Base-by-base conservation (phyloP, 2,329 filamentous ascomycete species). In the Orbilia quercus region DNA sequence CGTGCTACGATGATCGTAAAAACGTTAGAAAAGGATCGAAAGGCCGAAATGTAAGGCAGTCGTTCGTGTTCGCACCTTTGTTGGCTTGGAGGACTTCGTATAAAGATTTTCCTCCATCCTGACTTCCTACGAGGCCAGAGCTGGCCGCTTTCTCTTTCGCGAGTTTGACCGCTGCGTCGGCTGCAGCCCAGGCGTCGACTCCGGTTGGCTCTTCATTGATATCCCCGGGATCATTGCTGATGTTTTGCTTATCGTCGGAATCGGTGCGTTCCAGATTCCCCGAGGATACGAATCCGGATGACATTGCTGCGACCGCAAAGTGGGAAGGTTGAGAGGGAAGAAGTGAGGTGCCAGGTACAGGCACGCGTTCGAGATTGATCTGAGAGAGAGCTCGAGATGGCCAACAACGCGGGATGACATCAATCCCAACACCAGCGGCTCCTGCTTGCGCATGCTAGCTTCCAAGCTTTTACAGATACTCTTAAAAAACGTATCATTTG, bases 41-140 rank as follows among this genome's bases (percentile, higher is more conserved):
- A 22, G 53, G 55, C 18, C 18, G 9, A 36, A 42, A 38, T 47
- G 50, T 22, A 34, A 57, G 59, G 45, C 23, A 25, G 53, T 72
- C 53, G 63, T 64, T 38, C 31, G 53, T 65, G 67, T 18, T 45
- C 42, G 36, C 16, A 90, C 88, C 89, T 86, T 93, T 94, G 81
- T 95, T 95, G 45, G 89, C 91, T 81, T 94, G 89, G 57, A 95
- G 81, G 1, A 90, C 84, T 45, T 93, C 91, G 79, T 85, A 95
- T 25, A 95, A 83, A 57, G 85, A 88, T 80, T 85, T 88, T 76
- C 89, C 86, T 34, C 82, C 83, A 16, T 83, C 81, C 82, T 80
- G 66, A 83, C 82, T 71, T 84, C 81, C 63, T 86, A 73, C 38
- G 11, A 73, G 54, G 14, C 60, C 54, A 9, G 54, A 23, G n/a